phyloP scores from a whole-genome alignment of 1,284 basidiomycete genomes.

The Sanguinoderma infundibulare region DNA sequence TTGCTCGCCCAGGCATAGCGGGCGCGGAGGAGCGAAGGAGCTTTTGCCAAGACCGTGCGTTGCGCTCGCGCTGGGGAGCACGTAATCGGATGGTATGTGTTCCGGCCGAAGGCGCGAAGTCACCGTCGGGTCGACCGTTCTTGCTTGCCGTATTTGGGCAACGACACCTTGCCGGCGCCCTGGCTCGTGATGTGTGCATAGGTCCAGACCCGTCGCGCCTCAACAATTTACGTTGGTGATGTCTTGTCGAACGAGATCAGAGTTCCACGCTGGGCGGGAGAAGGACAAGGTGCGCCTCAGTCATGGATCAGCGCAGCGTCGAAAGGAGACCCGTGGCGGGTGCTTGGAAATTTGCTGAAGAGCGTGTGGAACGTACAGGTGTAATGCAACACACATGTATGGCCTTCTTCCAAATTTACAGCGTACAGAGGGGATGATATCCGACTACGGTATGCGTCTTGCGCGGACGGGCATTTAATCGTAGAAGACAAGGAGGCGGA shows the following conservation, averaged over 20 bases:
- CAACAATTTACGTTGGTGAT: neutral
- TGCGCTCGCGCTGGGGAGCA: neutral
- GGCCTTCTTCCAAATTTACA: neutral
- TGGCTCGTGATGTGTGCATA: neutral
- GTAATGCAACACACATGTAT: neutral
- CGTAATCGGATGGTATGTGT: neutral
- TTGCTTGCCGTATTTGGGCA: neutral
- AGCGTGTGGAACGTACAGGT: neutral
- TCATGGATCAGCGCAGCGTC: neutral
- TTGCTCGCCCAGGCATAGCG: neutral
- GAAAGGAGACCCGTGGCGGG: neutral
- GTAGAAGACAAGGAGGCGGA: slow-evolving; percentile 65
- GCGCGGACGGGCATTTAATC: slow-evolving; percentile 36
- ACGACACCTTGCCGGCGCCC: neutral
- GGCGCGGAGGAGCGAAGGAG: neutral
- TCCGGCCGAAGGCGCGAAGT: neutral
- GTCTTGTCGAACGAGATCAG: too few relatives aligned
- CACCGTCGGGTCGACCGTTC: neutral
- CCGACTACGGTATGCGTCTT: neutral
- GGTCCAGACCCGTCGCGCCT: neutral
- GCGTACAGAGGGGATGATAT: neutral
- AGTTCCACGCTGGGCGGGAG: too few relatives aligned
- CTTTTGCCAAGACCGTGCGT: neutral
- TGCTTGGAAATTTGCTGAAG: neutral
- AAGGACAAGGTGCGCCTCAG: neutral